Evolutionary conservation across 169 alveolate species (phyloP), one percentile per base, ranked within the genome.

Genomic region (Fabrea salina): DNA sequence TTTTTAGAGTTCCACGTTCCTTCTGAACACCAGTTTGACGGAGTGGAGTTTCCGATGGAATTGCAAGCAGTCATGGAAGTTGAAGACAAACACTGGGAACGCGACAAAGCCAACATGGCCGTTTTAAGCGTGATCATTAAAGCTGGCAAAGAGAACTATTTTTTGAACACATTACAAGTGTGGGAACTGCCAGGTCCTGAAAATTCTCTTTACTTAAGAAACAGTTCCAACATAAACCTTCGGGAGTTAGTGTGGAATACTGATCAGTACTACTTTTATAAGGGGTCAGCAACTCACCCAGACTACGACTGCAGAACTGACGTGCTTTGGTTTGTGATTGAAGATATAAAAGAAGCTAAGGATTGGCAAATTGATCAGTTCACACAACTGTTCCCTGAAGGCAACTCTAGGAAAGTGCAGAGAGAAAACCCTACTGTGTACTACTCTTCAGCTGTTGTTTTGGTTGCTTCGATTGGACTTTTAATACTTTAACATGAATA

Each of bases 41-140:
- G 78, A 43, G 41, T 32, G 40, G 22, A 13, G 13, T 47, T n/a
- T 44, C 57, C 57, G 8, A 68, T 68, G 66, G 78, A 68, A 68
- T 43, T 68, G 78, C 43, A 68, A 30, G 35, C 44, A n/a, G 44
- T 68, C 16, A 25, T 16, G 35, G 35, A 16, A 19, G 41, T 68
- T 22, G 37, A 40, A 37, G 78, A 68, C 66, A 68, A 68, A 43
- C 44, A 68, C 78, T 68, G 78, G 78, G 78, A 68, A 68, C 13
- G 59, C 40, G 78, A 68, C 66, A 47, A 68, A 30, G 50, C 67
- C 7, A 68, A 68, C 66, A 37, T 68, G 78, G 78, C 78, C n/a
- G 44, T 68, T 19, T 33, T 68, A n/a, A n/a, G 44, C 16, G 78
- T 68, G 25, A 68, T 68, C 11, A n/a, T 43, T 30, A 16, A 68